phyloP scores from a whole-genome alignment of 305 asterid species.

The Euphrasia arctica region DNA sequence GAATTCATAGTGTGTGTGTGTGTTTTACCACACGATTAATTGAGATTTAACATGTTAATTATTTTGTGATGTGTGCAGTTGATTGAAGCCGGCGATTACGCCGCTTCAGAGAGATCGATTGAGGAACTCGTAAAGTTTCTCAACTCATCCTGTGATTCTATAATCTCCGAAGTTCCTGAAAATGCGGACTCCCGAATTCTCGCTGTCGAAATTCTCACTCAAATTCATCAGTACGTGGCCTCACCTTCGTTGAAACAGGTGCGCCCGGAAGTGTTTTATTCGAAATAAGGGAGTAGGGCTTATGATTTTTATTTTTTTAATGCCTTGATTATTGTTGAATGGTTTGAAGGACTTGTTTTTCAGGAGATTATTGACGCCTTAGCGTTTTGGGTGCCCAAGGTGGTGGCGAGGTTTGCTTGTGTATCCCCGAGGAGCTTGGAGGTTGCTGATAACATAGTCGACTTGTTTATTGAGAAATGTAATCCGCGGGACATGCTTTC shows the following conservation, averaged over 20 bases:
- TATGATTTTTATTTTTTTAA: not conserved
- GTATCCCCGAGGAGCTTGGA: conserved; percentile 56
- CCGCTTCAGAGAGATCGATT: conserved; percentile 36
- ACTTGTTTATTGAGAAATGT: conserved; percentile 46
- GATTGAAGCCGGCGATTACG: conserved; percentile 46
- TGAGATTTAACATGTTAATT: no score
- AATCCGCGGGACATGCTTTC: conserved; percentile 88
- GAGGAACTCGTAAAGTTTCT: conserved; percentile 50
- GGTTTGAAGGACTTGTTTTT: conserved; percentile 4
- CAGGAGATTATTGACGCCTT: conserved; percentile 69
- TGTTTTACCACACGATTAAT: not conserved
- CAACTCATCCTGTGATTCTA: conserved; percentile 37
- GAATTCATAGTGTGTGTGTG: not conserved
- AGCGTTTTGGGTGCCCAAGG: conserved; percentile 72
- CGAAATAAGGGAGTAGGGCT: not conserved
- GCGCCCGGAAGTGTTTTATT: conserved; percentile 2
- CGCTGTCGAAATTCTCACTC: conserved; percentile 45
- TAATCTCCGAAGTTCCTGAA: conserved; percentile 29
- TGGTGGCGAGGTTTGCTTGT: conserved; percentile 54
- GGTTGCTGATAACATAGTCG: conserved; percentile 44
- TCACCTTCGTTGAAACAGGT: conserved; percentile 53
- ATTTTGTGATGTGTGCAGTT: conserved; percentile 37
- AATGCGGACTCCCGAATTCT: conserved; percentile 31
- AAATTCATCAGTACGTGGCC: conserved; percentile 40
- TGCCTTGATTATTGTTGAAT: conserved; percentile 11